Evolutionary conservation across 2,329 filamentous ascomycete genomes (phyloP).

Genomic region (Aspergillus pseudoterreus): DNA sequence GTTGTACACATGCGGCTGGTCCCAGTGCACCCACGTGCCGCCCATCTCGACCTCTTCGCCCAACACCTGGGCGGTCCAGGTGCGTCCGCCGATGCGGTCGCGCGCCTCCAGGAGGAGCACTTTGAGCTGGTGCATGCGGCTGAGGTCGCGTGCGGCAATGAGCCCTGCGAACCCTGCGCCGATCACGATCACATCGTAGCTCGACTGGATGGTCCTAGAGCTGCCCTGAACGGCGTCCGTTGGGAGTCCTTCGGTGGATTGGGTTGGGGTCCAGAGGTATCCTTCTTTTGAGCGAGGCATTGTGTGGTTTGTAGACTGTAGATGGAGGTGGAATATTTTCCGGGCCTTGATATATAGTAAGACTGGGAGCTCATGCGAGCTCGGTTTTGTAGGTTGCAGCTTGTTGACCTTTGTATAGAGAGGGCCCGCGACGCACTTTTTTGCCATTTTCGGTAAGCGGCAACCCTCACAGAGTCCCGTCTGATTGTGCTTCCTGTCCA

Average conservation of each 20-base stretch:
- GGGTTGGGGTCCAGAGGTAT: conserved; percentile 6
- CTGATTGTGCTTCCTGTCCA: background rate
- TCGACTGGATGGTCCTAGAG: background rate
- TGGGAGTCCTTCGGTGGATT: conserved; percentile 7
- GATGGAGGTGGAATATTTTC: background rate
- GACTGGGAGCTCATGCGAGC: background rate
- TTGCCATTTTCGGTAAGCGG: conserved; percentile 1
- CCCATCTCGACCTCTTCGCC: conserved; percentile 41
- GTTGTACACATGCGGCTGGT: conserved; percentile 26
- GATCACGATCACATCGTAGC: conserved; percentile 31
- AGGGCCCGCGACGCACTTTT: conserved; percentile 3
- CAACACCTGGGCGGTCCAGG: conserved; percentile 35
- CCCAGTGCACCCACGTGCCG: conserved; percentile 41
- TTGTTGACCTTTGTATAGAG: background rate
- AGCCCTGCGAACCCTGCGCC: conserved; percentile 33
- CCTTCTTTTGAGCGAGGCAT: conserved; percentile 6
- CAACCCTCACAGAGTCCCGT: no score
- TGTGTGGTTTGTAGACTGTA: background rate
- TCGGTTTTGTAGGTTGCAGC: background rate
- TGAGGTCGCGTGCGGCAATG: conserved; percentile 28
- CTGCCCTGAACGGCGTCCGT: conserved; percentile 6
- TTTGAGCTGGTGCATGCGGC: conserved; percentile 4
- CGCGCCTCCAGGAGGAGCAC: conserved; percentile 38
- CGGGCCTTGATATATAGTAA: background rate
- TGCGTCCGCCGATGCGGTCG: conserved; percentile 42